phyloP scores from a whole-genome alignment of 345 rosid genomes.

The Theobroma cacao region DNA sequence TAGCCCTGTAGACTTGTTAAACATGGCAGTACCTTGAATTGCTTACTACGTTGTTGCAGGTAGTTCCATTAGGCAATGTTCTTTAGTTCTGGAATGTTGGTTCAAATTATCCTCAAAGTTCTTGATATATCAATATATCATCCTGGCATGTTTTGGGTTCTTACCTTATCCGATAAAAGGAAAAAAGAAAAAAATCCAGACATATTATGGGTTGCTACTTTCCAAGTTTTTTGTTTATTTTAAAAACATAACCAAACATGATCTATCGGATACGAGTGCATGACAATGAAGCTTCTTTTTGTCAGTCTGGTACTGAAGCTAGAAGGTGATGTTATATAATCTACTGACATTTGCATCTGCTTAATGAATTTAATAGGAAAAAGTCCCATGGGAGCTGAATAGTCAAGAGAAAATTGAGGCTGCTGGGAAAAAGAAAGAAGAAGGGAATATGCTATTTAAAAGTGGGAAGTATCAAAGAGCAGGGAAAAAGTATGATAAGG shows the following conservation, averaged over 20 bases:
- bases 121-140: background rate
- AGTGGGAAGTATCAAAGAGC: slow-evolving; percentile 51
- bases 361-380: slow-evolving; percentile 32
- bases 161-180: background rate
- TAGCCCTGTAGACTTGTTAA: background rate
- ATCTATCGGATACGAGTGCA: background rate
- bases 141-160: background rate
- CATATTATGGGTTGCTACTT: background rate
- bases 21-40: background rate
- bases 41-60: background rate
- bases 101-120: background rate
- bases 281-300: background rate
- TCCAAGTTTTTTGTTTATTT: background rate
- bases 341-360: background rate
- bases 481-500: slow-evolving; percentile 58
- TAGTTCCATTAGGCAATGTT: background rate
- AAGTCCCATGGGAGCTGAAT: slow-evolving; percentile 45
- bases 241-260: background rate
- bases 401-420: slow-evolving; percentile 48
- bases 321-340: background rate
- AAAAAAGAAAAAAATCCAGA: background rate
- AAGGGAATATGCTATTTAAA: slow-evolving; percentile 53
- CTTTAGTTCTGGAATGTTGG: background rate
- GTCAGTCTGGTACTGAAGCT: background rate
- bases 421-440: slow-evolving; percentile 52